Evolutionary conservation across 2,329 filamentous ascomycete genomes (phyloP).

Genomic region (Hymenotorrendiella dingleyae): DNA sequence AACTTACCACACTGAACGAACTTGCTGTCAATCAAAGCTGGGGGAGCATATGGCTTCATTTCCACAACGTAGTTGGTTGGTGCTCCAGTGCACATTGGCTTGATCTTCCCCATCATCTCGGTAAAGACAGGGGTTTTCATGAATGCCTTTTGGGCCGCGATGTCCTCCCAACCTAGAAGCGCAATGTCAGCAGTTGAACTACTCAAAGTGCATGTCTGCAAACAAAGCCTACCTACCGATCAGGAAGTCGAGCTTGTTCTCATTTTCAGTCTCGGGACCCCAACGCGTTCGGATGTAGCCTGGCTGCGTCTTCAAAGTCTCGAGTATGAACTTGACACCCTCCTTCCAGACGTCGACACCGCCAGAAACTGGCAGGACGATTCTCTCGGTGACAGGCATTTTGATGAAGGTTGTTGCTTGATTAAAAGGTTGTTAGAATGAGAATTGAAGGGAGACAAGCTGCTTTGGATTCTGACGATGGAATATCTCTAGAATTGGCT

Average conservation of each 20-base stretch:
- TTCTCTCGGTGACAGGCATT: conserved; percentile 18
- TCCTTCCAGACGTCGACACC: conserved; percentile 28
- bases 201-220: no score
- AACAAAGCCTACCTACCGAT: conserved; percentile 23
- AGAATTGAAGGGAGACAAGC: no score
- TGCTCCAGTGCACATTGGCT: conserved; percentile 19
- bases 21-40: no score
- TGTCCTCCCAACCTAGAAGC: conserved; percentile 25
- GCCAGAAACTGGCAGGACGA: conserved; percentile 23
- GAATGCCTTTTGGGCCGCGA: conserved; percentile 20
- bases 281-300: conserved; percentile 28
- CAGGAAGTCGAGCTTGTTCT: conserved; percentile 25
- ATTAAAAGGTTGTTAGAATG: no score
- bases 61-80: conserved; percentile 21
- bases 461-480: no score
- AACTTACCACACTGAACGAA: no score
- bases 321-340: conserved; percentile 25
- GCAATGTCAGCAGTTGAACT: no score
- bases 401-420: no score
- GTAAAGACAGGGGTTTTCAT: conserved; percentile 15
- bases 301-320: conserved; percentile 25
- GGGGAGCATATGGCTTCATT: conserved; percentile 26
- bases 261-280: conserved; percentile 26
- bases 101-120: conserved; percentile 16
- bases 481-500: no score